phyloP scores from a whole-genome alignment of 208 protist species.

The Trypanosoma cruzi region DNA sequence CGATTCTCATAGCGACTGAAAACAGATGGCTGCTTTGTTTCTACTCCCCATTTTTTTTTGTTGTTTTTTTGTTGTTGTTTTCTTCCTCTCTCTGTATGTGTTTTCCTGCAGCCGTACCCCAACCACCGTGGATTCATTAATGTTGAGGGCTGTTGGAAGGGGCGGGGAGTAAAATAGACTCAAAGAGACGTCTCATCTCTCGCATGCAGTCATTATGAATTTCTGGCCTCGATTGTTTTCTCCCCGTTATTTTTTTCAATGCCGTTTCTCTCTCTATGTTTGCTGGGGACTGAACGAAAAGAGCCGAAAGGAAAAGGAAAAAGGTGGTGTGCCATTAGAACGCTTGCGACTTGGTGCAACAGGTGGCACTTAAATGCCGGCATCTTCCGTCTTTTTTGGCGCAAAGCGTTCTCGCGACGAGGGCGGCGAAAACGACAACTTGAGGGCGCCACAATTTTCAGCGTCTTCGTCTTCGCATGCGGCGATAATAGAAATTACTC shows the following conservation, averaged over 20 bases:
- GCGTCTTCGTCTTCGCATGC: constrained; percentile 8
- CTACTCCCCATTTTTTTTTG: neutral
- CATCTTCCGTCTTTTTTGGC: constrained; percentile 1
- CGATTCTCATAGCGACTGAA: constrained; percentile 15
- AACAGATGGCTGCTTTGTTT: neutral
- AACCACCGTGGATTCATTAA: too few species aligned
- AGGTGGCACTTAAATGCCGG: constrained; percentile 9
- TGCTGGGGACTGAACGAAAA: neutral
- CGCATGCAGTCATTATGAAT: neutral
- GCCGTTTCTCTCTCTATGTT: neutral
- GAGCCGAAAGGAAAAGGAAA: too few species aligned
- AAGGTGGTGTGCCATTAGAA: neutral
- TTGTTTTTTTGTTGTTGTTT: constrained; percentile 19
- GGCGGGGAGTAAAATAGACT: neutral
- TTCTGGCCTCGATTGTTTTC: neutral
- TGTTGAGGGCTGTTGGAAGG: neutral
- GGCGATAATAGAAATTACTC: constrained; percentile 32
- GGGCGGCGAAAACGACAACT: neutral
- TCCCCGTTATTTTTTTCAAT: neutral
- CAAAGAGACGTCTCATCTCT: neutral
- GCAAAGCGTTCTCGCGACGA: constrained; percentile 39
- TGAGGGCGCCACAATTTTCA: neutral
- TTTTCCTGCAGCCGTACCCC: too few species aligned
- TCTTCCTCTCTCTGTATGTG: constrained; percentile 7
- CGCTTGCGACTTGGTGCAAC: neutral